Evolutionary conservation across 306 rosid genomes (phyloP), one percentile per base, ranked within the genome.

Genomic region (Prosopis cineraria): DNA sequence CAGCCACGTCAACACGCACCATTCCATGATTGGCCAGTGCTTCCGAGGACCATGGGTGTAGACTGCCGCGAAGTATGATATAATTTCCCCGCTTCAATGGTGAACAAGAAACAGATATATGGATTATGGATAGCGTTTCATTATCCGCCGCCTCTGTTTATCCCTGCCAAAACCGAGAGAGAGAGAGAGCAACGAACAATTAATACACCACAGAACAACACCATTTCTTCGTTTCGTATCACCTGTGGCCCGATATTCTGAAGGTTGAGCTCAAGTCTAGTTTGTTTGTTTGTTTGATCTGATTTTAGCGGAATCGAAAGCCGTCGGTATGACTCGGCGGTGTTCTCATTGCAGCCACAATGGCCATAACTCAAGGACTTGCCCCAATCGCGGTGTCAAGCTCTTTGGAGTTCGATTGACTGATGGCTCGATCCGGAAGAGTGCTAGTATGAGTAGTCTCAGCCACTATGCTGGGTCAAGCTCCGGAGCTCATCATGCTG

Each of bases 331-430:
- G 98, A 95, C 98, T 62, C 93, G 98, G 72, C 83, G 96, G 52
- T 95, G 98, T 85, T 95, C 98, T 70, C 98, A 95, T 93, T 95
- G 98, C 89, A 89, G 98, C 86, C 92, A 95, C 87, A 93, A 93
- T 86, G 98, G 98, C n/a, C 98, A 95, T 85, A 95, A 95, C 85
- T 92, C 98, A 2, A 84, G 98, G 80, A 95, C 98, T 1, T 95
- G 98, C 48, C 98, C 98, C 6, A 91, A 95, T 72, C 98, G 98
- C 1, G 98, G 96, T 20, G 98, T 95, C 41, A 95, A 95, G 91
- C 86, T 95, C 0, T 95, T 95, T 30, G 98, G 98, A 13, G 98
- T 95, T 52, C 87, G 98, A 47, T 84, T 95, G 83, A 95, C 97
- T 5, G 98, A 95, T 48, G 98, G 99, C 36, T 89, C 90, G 79